Conservation (phyloP, 164 flowering plant species). For the Vitis rotundifolia region DNA sequence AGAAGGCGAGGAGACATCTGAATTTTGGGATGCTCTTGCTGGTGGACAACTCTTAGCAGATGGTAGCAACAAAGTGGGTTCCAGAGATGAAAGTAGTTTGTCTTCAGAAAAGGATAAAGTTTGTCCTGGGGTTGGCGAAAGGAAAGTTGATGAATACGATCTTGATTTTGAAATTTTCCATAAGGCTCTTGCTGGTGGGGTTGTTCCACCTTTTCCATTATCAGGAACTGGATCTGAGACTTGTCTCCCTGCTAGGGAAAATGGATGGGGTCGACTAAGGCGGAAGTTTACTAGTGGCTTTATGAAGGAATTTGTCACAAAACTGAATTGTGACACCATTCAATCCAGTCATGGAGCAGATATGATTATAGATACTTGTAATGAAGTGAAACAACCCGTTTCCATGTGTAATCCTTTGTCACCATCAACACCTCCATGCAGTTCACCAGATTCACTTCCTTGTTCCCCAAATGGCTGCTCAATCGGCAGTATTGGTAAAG, state of each 20-base stretch:
- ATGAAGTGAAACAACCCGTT: slow-evolving; percentile 21
- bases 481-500: slow-evolving; percentile 8
- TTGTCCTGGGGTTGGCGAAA: slow-evolving; percentile 31
- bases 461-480: slow-evolving; percentile 18
- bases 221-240: slow-evolving; percentile 56
- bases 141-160: slow-evolving; percentile 58
- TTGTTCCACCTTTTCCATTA: slow-evolving; percentile 62
- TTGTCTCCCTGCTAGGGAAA: slow-evolving; percentile 65
- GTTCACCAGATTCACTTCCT: slow-evolving; percentile 30
- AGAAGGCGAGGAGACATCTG: slow-evolving; percentile 71
- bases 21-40: slow-evolving; percentile 71
- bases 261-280: slow-evolving; percentile 68
- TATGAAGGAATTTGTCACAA: slow-evolving; percentile 53
- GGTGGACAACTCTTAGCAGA: slow-evolving; percentile 28
- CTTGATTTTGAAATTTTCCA: slow-evolving; percentile 65
- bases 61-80: slow-evolving; percentile 16
- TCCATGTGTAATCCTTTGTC: slow-evolving; percentile 21
- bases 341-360: slow-evolving; percentile 13
- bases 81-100: slow-evolving; percentile 4
- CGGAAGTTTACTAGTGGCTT: slow-evolving; percentile 51
- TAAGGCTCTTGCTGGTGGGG: slow-evolving; percentile 71
- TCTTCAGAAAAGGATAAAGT: slow-evolving; percentile 7
- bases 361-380: slow-evolving; percentile 22
- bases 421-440: slow-evolving; percentile 24
- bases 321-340: slow-evolving; percentile 20